A percentile compares a stretch with the other conserved stretches of the same genome.
phyloP scores from a whole-genome alignment of 495 filamentous ascomycete species.

The Lineolata rhizophorae region DNA sequence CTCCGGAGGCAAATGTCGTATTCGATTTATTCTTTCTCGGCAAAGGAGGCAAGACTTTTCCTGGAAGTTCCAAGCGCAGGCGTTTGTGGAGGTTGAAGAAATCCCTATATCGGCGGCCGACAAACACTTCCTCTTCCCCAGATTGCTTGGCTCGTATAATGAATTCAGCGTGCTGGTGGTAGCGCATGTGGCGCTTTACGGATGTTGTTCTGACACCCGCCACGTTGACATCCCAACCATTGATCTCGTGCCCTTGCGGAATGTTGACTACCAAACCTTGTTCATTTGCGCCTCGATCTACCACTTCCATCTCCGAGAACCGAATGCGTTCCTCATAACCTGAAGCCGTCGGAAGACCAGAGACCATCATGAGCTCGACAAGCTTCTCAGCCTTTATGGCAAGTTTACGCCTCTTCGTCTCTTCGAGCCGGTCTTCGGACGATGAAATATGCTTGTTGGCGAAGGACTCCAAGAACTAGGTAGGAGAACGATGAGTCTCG shows the following conservation, averaged over 20 bases:
- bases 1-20: conserved; percentile 26
- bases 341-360: conserved; percentile 81
- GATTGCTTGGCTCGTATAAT: conserved; percentile 59
- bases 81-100: conserved; percentile 61
- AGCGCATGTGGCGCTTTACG: conserved; percentile 66
- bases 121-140: conserved; percentile 45
- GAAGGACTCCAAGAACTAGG: conserved; percentile 89
- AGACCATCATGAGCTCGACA: conserved; percentile 98
- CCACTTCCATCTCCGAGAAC: conserved; percentile 90
- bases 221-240: conserved; percentile 95
- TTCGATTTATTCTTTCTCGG: conserved; percentile 71
- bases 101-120: conserved; percentile 74
- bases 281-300: conserved; percentile 80
- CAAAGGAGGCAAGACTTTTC: conserved; percentile 68
- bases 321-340: conserved; percentile 93
- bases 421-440: conserved; percentile 84
- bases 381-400: conserved; percentile 85
- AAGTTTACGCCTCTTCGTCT: conserved; percentile 85
- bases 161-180: conserved; percentile 90
- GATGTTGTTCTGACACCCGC: conserved; percentile 65
- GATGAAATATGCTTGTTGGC: conserved; percentile 96
- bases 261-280: conserved; percentile 64
- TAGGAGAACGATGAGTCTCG: background rate
- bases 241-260: conserved; percentile 74
- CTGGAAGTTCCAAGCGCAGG: conserved; percentile 68